Evolutionary conservation across 2,329 filamentous ascomycete species (phyloP).

Genomic region (Metarhizium sp.): DNA sequence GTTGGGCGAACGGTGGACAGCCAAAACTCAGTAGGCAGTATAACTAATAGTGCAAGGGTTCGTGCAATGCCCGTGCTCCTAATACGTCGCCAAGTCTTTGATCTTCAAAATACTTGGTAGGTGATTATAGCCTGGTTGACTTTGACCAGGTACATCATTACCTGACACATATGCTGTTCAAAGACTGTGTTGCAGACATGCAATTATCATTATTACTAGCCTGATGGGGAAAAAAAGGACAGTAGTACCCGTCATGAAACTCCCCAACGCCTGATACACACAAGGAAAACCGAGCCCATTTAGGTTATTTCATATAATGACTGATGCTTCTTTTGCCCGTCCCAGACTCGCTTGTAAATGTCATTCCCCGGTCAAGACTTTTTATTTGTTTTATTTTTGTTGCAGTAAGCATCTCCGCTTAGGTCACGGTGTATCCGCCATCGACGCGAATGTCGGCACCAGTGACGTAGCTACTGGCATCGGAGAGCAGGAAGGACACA

Average conservation of each 20-base stretch:
- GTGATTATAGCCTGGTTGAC: too few species aligned
- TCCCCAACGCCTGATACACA: not conserved
- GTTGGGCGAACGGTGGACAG: too few species aligned
- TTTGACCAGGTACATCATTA: too few species aligned
- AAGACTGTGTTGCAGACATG: too few species aligned
- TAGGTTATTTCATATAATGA: not conserved
- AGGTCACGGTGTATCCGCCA: slow-evolving; percentile 80
- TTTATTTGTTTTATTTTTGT: not conserved
- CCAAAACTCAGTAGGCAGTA: too few species aligned
- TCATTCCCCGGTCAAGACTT: not conserved
- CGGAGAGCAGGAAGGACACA: slow-evolving; percentile 75
- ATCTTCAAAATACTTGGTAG: too few species aligned
- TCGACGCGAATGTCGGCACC: slow-evolving; percentile 75
- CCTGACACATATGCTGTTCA: not conserved
- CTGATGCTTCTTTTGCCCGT: not conserved
- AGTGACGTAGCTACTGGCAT: slow-evolving; percentile 63
- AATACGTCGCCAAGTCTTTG: too few species aligned
- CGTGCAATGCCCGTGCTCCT: too few species aligned
- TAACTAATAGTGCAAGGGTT: too few species aligned
- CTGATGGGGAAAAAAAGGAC: not conserved
- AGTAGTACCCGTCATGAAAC: not conserved
- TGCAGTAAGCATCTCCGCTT: slow-evolving; percentile 12
- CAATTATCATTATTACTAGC: not conserved
- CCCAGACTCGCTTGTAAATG: not conserved
- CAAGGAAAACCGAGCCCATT: not conserved